phyloP scores from a whole-genome alignment of 805 yeast species.

The Pachysolen tannophilus region DNA sequence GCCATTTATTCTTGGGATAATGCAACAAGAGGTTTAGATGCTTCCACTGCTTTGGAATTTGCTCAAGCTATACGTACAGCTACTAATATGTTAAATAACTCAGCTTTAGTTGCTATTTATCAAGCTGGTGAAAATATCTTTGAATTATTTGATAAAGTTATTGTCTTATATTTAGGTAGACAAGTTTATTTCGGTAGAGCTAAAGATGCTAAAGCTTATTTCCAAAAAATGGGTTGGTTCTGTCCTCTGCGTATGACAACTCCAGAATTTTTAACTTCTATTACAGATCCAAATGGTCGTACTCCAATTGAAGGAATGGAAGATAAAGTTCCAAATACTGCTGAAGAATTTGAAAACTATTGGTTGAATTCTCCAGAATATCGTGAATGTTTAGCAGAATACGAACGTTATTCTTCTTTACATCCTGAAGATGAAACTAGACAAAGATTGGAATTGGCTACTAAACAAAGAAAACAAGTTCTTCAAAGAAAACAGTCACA shows the following conservation, averaged over 20 bases:
- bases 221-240: conserved; percentile 51
- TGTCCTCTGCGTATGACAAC: conserved; percentile 60
- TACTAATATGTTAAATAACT: conserved; percentile 44
- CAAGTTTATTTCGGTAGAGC: conserved; percentile 56
- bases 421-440: conserved; percentile 29
- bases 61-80: conserved; percentile 51
- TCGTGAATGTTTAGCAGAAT: conserved; percentile 25
- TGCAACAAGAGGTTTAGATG: conserved; percentile 66
- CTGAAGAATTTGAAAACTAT: conserved; percentile 48
- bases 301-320: conserved; percentile 38
- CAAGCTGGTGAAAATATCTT: conserved; percentile 63
- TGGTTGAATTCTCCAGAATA: conserved; percentile 54
- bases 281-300: conserved; percentile 63
- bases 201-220: conserved; percentile 42
- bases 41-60: conserved; percentile 68
- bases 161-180: conserved; percentile 50
- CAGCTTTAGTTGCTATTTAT: conserved; percentile 62
- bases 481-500: conserved; percentile 29
- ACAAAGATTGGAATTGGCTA: conserved; percentile 31
- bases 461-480: conserved; percentile 32
- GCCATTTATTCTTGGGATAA: conserved; percentile 58
- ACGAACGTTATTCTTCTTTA: conserved; percentile 31
- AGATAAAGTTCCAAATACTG: conserved; percentile 44
- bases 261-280: conserved; percentile 58
- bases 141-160: conserved; percentile 51